Evolutionary conservation across 768 basidiomycete genomes (phyloP).

Genomic region (Calocybe indica): DNA sequence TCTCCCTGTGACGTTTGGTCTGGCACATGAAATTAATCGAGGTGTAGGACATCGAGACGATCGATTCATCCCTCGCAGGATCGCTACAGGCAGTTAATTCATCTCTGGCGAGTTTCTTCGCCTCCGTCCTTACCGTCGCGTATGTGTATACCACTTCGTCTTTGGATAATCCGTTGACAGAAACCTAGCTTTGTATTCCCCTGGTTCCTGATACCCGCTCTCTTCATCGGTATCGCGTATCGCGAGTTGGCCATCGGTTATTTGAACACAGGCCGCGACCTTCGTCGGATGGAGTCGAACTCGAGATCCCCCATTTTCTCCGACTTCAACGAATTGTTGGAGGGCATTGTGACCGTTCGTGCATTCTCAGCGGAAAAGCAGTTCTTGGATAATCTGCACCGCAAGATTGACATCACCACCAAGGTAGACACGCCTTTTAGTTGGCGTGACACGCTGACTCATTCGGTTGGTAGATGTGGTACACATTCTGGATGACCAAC

Average conservation of each 20-base stretch:
- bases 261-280: conserved; percentile 74
- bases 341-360: conserved; percentile 89
- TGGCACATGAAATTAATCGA: background rate
- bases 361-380: conserved; percentile 80
- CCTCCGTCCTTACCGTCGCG: conserved; percentile 69
- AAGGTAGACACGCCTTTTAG: conserved; percentile 36
- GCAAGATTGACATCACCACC: conserved; percentile 72
- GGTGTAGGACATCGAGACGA: conserved; percentile 72
- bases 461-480: conserved; percentile 58
- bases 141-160: conserved; percentile 24
- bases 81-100: conserved; percentile 74
- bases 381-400: conserved; percentile 72
- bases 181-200: conserved; percentile 63
- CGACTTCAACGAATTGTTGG: conserved; percentile 75
- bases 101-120: conserved; percentile 71
- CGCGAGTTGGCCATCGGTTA: conserved; percentile 66
- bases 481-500: conserved; percentile 86
- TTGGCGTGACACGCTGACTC: background rate
- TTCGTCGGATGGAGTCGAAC: conserved; percentile 89
- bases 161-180: conserved; percentile 3
- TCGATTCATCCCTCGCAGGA: conserved; percentile 66
- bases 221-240: conserved; percentile 69
- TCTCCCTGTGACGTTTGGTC: background rate
- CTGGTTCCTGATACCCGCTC: conserved; percentile 73
- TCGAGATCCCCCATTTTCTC: conserved; percentile 80